A percentile compares a stretch with the other conserved stretches of the same genome.
Evolutionary conservation across 1,284 basidiomycete genomes (phyloP).

Genomic region (Papiliotrema flavescens): DNA sequence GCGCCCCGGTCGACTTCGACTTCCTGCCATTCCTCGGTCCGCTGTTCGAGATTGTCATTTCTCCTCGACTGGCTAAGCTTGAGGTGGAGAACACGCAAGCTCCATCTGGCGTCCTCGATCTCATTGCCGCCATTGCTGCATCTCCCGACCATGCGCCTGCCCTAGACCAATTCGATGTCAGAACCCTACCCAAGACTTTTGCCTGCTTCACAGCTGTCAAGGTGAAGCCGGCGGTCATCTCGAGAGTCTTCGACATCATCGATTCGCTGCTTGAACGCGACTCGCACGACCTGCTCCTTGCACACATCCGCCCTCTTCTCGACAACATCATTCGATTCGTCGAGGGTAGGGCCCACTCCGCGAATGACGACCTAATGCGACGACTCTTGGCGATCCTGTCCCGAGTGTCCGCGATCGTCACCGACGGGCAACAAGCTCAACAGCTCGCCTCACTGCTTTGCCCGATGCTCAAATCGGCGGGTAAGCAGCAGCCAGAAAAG

Average conservation of each 20-base stretch:
- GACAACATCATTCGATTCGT: constrained; percentile 69
- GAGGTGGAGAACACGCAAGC: constrained; percentile 87
- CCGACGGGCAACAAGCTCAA: constrained; percentile 67
- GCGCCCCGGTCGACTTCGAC: constrained; percentile 65
- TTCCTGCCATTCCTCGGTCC: constrained; percentile 67
- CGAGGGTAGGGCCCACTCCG: constrained; percentile 53
- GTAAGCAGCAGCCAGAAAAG: constrained; percentile 76
- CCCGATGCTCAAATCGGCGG: constrained; percentile 75
- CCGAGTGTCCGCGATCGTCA: constrained; percentile 70
- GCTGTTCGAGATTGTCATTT: constrained; percentile 70
- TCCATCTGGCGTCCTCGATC: constrained; percentile 81
- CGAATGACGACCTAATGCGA: constrained; percentile 69
- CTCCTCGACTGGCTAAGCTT: constrained; percentile 72
- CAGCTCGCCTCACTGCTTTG: constrained; percentile 71
- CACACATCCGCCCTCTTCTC: constrained; percentile 73
- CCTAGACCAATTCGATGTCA: constrained; percentile 67
- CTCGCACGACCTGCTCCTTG: constrained; percentile 60
- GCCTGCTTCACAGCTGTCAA: constrained; percentile 74
- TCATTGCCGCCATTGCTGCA: constrained; percentile 76
- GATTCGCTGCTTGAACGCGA: constrained; percentile 61
- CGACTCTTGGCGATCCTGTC: constrained; percentile 81
- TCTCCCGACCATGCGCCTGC: constrained; percentile 59
- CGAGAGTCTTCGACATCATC: constrained; percentile 79
- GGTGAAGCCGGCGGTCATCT: constrained; percentile 82
- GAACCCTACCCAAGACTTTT: constrained; percentile 72